A percentile compares a stretch with the other conserved stretches of the same genome.
These are phyloP conservation scores for Malbranchea zuffiana DNA, from an alignment of 2,329 filamentous ascomycete genomes.

Conservation along the genomic window DNA sequence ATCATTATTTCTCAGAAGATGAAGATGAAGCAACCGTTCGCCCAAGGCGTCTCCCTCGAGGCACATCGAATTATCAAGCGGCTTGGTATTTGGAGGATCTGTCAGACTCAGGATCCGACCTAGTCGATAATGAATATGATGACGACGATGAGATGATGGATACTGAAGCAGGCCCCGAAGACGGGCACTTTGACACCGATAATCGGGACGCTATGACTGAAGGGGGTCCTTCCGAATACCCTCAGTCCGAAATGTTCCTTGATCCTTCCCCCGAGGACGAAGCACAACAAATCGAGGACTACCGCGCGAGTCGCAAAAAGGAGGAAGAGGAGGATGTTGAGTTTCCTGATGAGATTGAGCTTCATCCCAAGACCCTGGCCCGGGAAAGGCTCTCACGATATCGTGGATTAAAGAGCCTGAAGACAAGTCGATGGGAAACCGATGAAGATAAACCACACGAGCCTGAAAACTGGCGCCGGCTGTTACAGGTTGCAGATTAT, in stretches of 20 bases:
- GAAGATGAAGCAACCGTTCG: constrained; percentile 49
- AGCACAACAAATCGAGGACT: constrained; percentile 68
- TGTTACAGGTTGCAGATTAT: constrained; percentile 85
- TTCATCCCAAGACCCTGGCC: constrained; percentile 77
- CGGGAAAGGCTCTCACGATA: constrained; percentile 77
- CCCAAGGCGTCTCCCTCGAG: constrained; percentile 71
- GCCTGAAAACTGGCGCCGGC: constrained; percentile 76
- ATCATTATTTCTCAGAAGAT: constrained; percentile 96
- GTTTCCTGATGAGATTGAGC: constrained; percentile 94
- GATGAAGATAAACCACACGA: constrained; percentile 78
- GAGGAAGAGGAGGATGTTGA: constrained; percentile 85
- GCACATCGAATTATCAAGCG: constrained; percentile 86
- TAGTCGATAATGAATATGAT: constrained; percentile 61
- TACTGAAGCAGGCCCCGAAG: constrained; percentile 56
- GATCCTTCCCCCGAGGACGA: constrained; percentile 73
- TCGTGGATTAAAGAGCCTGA: constrained; percentile 80
- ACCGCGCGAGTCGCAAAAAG: constrained; percentile 62
- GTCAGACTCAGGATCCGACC: constrained; percentile 75
- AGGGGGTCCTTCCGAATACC: constrained; percentile 74
- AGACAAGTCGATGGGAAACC: constrained; percentile 78
- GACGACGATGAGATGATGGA: constrained; percentile 47
- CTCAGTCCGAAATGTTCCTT: constrained; percentile 84
- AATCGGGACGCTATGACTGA: constrained; percentile 54
- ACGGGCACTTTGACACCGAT: constrained; percentile 56
- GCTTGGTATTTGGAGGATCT: constrained; percentile 83